Evolutionary conservation across 225 moss, liverwort and hornwort species (phyloP).

Genomic region (Asterella californica): DNA sequence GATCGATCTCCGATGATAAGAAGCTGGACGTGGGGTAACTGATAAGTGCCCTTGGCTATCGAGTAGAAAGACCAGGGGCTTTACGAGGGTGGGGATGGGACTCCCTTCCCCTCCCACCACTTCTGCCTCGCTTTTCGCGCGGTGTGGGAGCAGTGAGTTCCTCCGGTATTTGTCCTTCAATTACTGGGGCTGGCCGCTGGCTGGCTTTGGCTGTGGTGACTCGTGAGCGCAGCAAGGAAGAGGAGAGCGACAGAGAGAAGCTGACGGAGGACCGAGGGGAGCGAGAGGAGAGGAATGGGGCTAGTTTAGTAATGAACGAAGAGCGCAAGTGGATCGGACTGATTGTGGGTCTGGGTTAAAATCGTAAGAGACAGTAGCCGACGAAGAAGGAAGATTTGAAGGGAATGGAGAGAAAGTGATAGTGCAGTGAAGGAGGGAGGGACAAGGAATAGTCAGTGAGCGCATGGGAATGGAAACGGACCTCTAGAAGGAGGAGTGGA

Average conservation of each 20-base stretch:
- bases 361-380: neutral
- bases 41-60: neutral
- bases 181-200: neutral
- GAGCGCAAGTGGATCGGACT: neutral
- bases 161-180: neutral
- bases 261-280: neutral
- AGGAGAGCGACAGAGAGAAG: neutral
- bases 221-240: neutral
- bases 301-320: neutral
- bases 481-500: neutral
- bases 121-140: neutral
- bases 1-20: neutral
- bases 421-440: neutral
- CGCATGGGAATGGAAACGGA: neutral
- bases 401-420: neutral
- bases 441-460: neutral
- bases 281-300: neutral
- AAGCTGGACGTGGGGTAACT: neutral
- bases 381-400: neutral
- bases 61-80: neutral
- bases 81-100: neutral
- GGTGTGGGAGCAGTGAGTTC: neutral
- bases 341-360: neutral
- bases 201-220: too few species aligned
- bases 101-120: neutral